Percentiles rank a stretch among this genome's conserved stretches.
Evolutionary conservation across 148 eudicot species (phyloP).

Genomic region (Chenopodium suecicum): DNA sequence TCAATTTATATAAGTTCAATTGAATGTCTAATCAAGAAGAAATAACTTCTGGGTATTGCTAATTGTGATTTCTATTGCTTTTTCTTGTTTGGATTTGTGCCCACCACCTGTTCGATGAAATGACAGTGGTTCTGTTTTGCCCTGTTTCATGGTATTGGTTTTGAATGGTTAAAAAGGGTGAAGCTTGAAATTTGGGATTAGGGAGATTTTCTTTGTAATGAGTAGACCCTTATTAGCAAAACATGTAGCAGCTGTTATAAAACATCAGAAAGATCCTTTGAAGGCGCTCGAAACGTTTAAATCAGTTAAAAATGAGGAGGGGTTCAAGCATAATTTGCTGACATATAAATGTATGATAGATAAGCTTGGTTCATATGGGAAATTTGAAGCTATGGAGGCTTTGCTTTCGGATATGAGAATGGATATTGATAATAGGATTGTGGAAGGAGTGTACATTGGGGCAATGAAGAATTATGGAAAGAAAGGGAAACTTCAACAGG

Average conservation of each 20-base stretch:
- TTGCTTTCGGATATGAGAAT: constrained; percentile 66
- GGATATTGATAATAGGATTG: constrained; percentile 49
- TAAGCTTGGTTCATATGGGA: constrained; percentile 72
- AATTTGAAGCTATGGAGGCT: constrained; percentile 77
- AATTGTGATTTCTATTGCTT: not conserved
- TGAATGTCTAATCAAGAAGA: not conserved
- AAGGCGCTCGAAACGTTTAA: constrained; percentile 86
- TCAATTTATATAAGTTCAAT: not conserved
- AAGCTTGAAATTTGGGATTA: not conserved
- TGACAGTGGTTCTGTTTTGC: constrained; percentile 9
- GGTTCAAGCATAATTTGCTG: constrained; percentile 63
- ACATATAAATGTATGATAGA: constrained; percentile 74
- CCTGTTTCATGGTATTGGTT: constrained; percentile 9
- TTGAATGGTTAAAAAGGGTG: constrained; percentile 2
- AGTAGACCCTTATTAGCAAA: constrained; percentile 64
- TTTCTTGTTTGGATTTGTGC: constrained; percentile 1
- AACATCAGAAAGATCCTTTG: constrained; percentile 71
- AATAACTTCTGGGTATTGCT: not conserved
- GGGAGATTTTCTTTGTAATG: constrained; percentile 42
- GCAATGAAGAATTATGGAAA: constrained; percentile 85
- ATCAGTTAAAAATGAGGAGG: constrained; percentile 68
- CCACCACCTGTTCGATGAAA: constrained; percentile 37
- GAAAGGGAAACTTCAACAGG: constrained; percentile 74
- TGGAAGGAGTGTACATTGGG: constrained; percentile 81
- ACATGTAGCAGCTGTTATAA: constrained; percentile 86